Conservation (phyloP, 805 yeast genomes). For the Yarrowia sp. region DNA sequence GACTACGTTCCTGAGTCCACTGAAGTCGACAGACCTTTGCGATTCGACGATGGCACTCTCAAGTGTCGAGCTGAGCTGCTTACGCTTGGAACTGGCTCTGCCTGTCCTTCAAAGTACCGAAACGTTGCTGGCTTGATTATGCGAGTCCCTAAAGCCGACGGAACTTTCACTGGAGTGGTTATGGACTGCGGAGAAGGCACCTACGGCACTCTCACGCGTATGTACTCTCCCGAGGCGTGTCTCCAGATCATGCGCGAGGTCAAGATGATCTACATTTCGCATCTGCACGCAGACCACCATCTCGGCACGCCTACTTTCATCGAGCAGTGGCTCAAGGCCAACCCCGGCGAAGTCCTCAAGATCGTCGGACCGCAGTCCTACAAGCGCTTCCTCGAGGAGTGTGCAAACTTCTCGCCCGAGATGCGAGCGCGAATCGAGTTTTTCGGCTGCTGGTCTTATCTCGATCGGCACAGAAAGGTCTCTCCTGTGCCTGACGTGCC, state of each 20-base stretch:
- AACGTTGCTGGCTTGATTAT: conserved; percentile 82
- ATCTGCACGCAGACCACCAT: conserved; percentile 97
- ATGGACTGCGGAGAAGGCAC: conserved; percentile 98
- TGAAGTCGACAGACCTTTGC: not conserved
- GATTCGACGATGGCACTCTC: not conserved
- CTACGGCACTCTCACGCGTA: conserved; percentile 64
- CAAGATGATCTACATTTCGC: conserved; percentile 69
- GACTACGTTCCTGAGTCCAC: not conserved
- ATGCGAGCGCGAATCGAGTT: conserved; percentile 45
- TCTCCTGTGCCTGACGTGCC: not conserved
- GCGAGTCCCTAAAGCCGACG: conserved; percentile 53
- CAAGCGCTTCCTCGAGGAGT: conserved; percentile 62
- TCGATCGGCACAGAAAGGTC: conserved; percentile 30
- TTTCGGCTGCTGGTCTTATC: conserved; percentile 60
- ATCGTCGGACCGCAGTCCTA: conserved; percentile 77
- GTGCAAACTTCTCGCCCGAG: conserved; percentile 41
- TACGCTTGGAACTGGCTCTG: conserved; percentile 91
- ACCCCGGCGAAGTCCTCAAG: conserved; percentile 43
- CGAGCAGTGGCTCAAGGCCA: conserved; percentile 53
- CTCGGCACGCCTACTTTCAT: conserved; percentile 74
- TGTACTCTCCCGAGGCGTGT: conserved; percentile 50
- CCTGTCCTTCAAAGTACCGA: conserved; percentile 78
- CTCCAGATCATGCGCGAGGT: conserved; percentile 56
- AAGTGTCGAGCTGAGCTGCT: conserved; percentile 49
- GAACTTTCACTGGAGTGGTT: conserved; percentile 44